Conservation (phyloP, 495 filamentous ascomycete species). For the Wilcoxina mikolae region DNA sequence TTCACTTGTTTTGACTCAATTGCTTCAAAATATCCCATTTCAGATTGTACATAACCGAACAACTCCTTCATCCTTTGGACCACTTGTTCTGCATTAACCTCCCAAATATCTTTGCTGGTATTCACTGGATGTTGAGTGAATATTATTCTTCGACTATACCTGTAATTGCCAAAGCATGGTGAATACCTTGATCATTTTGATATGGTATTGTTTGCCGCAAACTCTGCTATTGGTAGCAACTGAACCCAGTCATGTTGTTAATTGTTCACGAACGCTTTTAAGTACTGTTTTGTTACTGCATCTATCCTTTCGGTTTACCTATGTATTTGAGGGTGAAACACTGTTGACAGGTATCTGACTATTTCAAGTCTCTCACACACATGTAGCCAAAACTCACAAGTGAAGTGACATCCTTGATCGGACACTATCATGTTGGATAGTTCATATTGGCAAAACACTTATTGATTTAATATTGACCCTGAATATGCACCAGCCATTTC, state of each 20-base stretch:
- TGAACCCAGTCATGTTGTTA: slow-evolving; percentile 26
- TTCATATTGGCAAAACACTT: slow-evolving; percentile 8
- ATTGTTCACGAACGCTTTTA: slow-evolving; percentile 19
- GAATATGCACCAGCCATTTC: background rate
- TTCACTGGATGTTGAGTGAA: too few relatives aligned
- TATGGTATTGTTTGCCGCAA: slow-evolving; percentile 7
- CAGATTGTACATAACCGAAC: too few relatives aligned
- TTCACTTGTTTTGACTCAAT: too few relatives aligned
- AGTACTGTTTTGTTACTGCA: slow-evolving; percentile 18
- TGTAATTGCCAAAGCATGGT: slow-evolving; percentile 9
- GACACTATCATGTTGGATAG: slow-evolving; percentile 8
- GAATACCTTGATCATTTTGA: background rate
- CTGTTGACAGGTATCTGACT: background rate
- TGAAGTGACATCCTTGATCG: slow-evolving; percentile 3
- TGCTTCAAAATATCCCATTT: too few relatives aligned
- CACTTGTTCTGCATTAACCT: too few relatives aligned
- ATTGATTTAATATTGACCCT: background rate
- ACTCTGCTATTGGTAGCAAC: slow-evolving; percentile 15
- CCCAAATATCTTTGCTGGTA: too few relatives aligned
- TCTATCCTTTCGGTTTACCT: slow-evolving; percentile 25
- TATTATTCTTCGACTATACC: background rate
- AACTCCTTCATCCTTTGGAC: too few relatives aligned
- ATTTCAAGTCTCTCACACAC: background rate
- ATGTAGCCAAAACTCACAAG: slow-evolving; percentile 5
- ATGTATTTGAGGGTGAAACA: slow-evolving; percentile 21